Evolutionary conservation across 176 grass and related monocot species (phyloP).

Genomic region (Echinochloa phyllopogon): DNA sequence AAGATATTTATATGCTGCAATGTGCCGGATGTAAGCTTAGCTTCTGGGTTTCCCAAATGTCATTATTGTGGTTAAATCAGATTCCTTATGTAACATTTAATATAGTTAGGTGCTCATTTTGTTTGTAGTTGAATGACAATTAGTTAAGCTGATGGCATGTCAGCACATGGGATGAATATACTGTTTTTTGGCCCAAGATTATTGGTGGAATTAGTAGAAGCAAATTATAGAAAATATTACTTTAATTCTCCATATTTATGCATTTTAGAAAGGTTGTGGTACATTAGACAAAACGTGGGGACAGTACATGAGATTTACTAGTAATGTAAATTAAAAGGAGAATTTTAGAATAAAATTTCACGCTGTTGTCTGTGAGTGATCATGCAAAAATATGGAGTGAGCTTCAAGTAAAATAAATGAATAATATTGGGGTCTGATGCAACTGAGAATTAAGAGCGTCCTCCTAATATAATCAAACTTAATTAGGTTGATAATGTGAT

Average conservation of each 20-base stretch:
- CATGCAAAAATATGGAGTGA: not conserved
- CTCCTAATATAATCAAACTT: conserved; percentile 9
- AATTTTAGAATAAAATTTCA: not conserved
- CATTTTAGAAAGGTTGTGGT: not conserved
- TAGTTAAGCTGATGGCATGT: conserved; percentile 1
- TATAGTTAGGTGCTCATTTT: conserved; percentile 14
- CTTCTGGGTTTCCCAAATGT: not conserved
- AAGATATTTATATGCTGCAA: not conserved
- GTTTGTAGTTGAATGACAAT: conserved; percentile 12
- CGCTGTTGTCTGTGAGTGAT: not conserved
- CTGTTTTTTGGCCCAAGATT: not conserved
- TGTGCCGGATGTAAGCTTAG: conserved; percentile 18
- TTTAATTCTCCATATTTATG: not conserved
- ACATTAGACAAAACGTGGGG: not conserved
- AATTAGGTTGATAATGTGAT: not conserved
- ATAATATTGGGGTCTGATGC: not conserved
- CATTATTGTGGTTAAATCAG: not conserved
- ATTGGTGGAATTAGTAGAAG: not conserved
- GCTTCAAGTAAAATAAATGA: conserved; percentile 14
- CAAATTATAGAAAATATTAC: not conserved
- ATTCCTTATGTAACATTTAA: not conserved
- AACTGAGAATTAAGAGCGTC: not conserved
- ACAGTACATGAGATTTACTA: not conserved
- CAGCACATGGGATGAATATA: not conserved
- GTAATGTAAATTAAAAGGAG: not conserved